Base-by-base conservation (phyloP, 192 early-diverging fungal genomes). In the Borealophlyctis nickersoniae region DNA sequence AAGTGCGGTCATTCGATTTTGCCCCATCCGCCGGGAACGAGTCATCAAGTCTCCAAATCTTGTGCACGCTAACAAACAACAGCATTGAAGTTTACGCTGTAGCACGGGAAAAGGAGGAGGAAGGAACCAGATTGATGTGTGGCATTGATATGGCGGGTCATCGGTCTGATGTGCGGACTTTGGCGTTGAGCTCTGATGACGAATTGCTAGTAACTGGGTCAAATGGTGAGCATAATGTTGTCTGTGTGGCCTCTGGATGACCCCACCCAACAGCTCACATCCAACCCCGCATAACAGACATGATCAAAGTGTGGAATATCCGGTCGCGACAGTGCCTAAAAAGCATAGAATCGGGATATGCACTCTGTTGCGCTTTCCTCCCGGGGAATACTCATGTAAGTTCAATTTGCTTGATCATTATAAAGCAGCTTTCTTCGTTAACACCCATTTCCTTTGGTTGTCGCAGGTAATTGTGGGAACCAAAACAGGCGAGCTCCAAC, bases 281-380 rank as follows among this genome's bases (percentile, higher is more conserved):
- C n/a, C n/a, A n/a, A n/a, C n/a, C n/a, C n/a, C n/a, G n/a, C 39
- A 19, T 19, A 7, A 36, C 62, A 76, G 88, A 86, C 67, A 74
- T 78, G 0, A 73, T 98, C 63, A 97, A 96, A 60, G 69, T 99
- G 45, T 99, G 95, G 95, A 95, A 93, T 56, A 74, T 88, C 32
- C 80, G 84, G 53, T 92, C 92, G 0, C 77, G 86, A 11, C 69
- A 87, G 30, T 97, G 95, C 65, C 83, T 98, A 51, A 85, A 91
- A 36, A 92, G 94, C 39, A 85, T 99, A 62, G 89, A 89, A 45
- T 92, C 90, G 36, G 95, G 96, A 52, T 90, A 92, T 56, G 94
- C 91, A 4, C 73, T 95, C n/a, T 96, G 96, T 73, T 85, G 83
- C 68, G 83, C 91, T 26, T 98, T 99, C 75, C 70, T 99, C 7